A percentile compares a stretch with the other conserved stretches of the same genome.
Conservation (phyloP, 306 rosid genomes). For the Ceratonia siliqua region DNA sequence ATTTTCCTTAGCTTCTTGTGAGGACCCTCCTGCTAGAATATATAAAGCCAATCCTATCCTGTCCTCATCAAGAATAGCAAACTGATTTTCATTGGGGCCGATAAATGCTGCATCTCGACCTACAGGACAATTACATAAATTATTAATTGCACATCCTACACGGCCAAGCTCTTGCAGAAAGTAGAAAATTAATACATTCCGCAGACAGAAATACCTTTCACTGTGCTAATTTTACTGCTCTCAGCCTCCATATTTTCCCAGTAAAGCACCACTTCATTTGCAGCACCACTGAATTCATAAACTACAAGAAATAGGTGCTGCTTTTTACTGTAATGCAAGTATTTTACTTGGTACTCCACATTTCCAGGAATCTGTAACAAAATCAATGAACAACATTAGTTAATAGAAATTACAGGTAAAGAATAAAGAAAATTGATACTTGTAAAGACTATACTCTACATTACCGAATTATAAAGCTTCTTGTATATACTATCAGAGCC, state of each 20-base stretch:
- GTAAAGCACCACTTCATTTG: slow-evolving; percentile 82
- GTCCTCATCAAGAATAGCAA: slow-evolving; percentile 93
- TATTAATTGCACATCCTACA: slow-evolving; percentile 30
- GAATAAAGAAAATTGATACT: slow-evolving; percentile 24
- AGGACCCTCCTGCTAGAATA: slow-evolving; percentile 73
- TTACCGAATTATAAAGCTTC: slow-evolving; percentile 88
- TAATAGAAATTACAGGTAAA: slow-evolving; percentile 26
- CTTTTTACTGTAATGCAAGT: slow-evolving; percentile 74
- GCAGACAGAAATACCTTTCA: slow-evolving; percentile 63
- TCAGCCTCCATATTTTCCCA: slow-evolving; percentile 70
- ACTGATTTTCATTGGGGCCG: slow-evolving; percentile 92
- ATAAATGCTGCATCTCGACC: slow-evolving; percentile 95
- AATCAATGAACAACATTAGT: slow-evolving; percentile 33
- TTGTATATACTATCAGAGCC: slow-evolving; percentile 81
- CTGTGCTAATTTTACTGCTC: slow-evolving; percentile 74
- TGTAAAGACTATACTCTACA: slow-evolving; percentile 29
- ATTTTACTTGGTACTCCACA: slow-evolving; percentile 83
- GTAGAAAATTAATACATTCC: slow-evolving; percentile 33
- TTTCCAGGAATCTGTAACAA: slow-evolving; percentile 75
- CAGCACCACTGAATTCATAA: slow-evolving; percentile 77
- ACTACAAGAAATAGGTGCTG: slow-evolving; percentile 79
- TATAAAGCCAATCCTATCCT: slow-evolving; percentile 82
- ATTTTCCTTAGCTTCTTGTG: slow-evolving; percentile 63
- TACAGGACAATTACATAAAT: slow-evolving; percentile 43
- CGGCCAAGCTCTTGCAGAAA: slow-evolving; percentile 29